Evolutionary conservation across 345 rosid genomes (phyloP).

Genomic region (Stellera chamaejasme): DNA sequence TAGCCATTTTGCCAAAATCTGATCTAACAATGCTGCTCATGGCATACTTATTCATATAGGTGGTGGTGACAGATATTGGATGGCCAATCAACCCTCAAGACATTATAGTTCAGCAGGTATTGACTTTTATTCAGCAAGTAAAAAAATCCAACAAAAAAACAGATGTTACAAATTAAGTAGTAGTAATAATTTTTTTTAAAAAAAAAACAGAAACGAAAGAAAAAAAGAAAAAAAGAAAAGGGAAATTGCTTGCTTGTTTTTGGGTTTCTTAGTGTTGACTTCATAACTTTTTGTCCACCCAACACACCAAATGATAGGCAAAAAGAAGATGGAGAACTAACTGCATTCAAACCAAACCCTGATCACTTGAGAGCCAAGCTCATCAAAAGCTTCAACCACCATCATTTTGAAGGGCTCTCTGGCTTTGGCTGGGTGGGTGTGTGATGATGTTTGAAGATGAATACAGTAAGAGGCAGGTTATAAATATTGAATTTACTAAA

Average conservation of each 20-base stretch:
- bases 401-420: too few relatives aligned
- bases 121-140: too few relatives aligned
- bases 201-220: too few relatives aligned
- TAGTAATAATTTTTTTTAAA: too few relatives aligned
- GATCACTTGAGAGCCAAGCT: constrained; percentile 40
- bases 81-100: too few relatives aligned
- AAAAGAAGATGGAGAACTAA: constrained; percentile 10
- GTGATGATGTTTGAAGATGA: too few relatives aligned
- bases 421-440: too few relatives aligned
- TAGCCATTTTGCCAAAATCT: constrained; percentile 24
- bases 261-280: constrained; percentile 22
- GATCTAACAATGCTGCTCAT: background rate
- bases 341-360: constrained; percentile 57
- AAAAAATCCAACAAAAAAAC: background rate
- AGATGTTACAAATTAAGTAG: too few relatives aligned
- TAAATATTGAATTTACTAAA: too few relatives aligned
- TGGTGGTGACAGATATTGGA: too few relatives aligned
- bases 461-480: too few relatives aligned
- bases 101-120: background rate
- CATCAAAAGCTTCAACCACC: constrained; percentile 9
- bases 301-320: constrained; percentile 27
- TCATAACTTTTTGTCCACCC: constrained; percentile 32
- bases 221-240: background rate
- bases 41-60: background rate
- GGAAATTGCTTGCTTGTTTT: background rate